Conservation (phyloP, 805 yeast species). For the Cyberlindnera galapagoensis region DNA sequence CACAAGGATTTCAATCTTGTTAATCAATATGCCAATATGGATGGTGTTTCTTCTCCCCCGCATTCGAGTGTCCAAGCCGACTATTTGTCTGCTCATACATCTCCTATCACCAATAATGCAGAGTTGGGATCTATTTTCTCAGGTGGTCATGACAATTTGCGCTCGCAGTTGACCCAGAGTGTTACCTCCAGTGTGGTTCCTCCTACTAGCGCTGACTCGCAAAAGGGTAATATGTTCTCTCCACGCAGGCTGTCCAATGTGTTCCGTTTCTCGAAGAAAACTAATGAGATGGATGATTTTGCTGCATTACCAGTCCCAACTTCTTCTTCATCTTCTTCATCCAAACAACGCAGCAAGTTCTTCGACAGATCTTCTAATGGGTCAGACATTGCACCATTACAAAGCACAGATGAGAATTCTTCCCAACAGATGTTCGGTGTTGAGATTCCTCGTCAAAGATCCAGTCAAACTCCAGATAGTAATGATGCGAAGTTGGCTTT, state of each 20-base stretch:
- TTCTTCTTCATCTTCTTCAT: background rate
- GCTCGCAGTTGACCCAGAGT: background rate
- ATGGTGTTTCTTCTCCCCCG: slow-evolving; percentile 15
- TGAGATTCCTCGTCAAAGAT: too few relatives aligned
- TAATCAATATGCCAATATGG: slow-evolving; percentile 13
- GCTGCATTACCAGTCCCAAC: background rate
- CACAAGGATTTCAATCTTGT: slow-evolving; percentile 15
- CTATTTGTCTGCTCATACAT: slow-evolving; percentile 18
- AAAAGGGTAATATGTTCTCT: slow-evolving; percentile 17
- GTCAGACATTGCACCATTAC: slow-evolving; percentile 3
- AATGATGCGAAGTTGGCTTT: slow-evolving; percentile 6
- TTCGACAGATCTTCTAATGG: slow-evolving; percentile 14
- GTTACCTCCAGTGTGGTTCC: too few relatives aligned
- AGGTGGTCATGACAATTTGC: slow-evolving; percentile 15
- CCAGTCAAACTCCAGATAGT: background rate
- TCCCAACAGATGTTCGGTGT: too few relatives aligned
- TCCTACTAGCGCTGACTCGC: too few relatives aligned
- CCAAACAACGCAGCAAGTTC: slow-evolving; percentile 20
- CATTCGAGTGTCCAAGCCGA: slow-evolving; percentile 16
- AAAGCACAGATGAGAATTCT: too few relatives aligned
- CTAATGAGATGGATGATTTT: slow-evolving; percentile 2
- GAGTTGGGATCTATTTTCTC: slow-evolving; percentile 21
- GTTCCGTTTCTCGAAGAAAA: slow-evolving; percentile 23
- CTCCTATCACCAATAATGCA: slow-evolving; percentile 16
- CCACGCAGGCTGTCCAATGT: slow-evolving; percentile 27